Conservation (phyloP, 306 rosid genomes). For the Fagus sylvatica region DNA sequence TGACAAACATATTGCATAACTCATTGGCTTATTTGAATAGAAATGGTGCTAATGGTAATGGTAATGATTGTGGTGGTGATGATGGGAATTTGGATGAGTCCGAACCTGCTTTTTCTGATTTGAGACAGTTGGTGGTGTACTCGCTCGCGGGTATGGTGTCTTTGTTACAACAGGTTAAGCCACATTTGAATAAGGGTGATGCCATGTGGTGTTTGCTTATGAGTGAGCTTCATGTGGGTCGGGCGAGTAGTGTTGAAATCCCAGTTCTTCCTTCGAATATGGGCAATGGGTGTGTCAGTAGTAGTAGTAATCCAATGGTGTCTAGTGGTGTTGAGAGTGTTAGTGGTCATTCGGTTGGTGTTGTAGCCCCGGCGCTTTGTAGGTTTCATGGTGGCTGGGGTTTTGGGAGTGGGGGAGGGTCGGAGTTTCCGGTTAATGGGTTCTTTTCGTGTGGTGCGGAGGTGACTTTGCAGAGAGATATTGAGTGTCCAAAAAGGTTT, state of each 20-base stretch:
- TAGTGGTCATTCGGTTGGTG: slow-evolving; percentile 48
- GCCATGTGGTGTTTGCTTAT: slow-evolving; percentile 97
- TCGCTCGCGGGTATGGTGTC: slow-evolving; percentile 83
- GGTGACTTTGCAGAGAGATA: slow-evolving; percentile 54
- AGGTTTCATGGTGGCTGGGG: slow-evolving; percentile 96
- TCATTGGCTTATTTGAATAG: slow-evolving; percentile 69
- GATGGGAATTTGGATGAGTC: slow-evolving; percentile 56
- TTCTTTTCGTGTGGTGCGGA: slow-evolving; percentile 58
- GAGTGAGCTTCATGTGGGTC: slow-evolving; percentile 93
- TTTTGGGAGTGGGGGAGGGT: slow-evolving; percentile 68
- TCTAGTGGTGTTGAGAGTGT: slow-evolving; percentile 43
- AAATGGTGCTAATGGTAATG: not conserved
- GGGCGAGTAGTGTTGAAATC: slow-evolving; percentile 77
- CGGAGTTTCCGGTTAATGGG: slow-evolving; percentile 59
- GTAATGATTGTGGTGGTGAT: slow-evolving; percentile 12
- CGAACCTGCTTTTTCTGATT: slow-evolving; percentile 64
- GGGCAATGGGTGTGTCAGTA: slow-evolving; percentile 27
- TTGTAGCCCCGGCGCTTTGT: slow-evolving; percentile 58
- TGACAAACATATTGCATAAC: slow-evolving; percentile 72
- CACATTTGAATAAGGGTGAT: slow-evolving; percentile 84
- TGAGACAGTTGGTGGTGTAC: slow-evolving; percentile 84
- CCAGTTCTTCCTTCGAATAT: slow-evolving; percentile 52
- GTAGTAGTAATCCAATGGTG: not conserved
- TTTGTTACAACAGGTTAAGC: slow-evolving; percentile 79
- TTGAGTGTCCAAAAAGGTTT: slow-evolving; percentile 90